These are phyloP conservation scores for Telopea speciosissima DNA, from an alignment of 177 flowering plant species.

Conservation along the genomic window DNA sequence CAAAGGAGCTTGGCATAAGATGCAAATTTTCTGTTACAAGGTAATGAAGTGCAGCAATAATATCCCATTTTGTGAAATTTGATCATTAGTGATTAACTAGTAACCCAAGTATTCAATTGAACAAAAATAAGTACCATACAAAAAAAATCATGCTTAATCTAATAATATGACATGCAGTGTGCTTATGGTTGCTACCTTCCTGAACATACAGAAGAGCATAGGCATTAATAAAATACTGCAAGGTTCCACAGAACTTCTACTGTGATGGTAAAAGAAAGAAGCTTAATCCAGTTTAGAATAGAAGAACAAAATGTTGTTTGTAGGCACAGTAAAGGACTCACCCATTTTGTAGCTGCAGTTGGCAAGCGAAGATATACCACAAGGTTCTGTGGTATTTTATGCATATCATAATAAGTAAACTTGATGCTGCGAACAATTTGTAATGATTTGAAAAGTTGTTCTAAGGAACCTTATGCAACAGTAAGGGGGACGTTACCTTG, in stretches of 20 bases:
- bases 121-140: too few relatives aligned
- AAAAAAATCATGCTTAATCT: too few relatives aligned
- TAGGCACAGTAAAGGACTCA: not conserved
- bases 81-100: too few relatives aligned
- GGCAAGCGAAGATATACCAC: slow-evolving; percentile 1
- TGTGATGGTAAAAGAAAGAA: not conserved
- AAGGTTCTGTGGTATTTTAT: not conserved
- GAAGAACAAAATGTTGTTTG: not conserved
- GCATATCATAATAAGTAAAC: not conserved
- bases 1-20: too few relatives aligned
- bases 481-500: slow-evolving; percentile 11
- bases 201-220: too few relatives aligned
- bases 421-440: not conserved
- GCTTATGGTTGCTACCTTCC: too few relatives aligned
- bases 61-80: too few relatives aligned
- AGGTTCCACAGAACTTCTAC: not conserved
- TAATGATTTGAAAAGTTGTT: not conserved
- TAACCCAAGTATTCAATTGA: too few relatives aligned
- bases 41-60: too few relatives aligned
- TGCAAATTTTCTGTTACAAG: too few relatives aligned
- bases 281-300: not conserved
- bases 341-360: not conserved
- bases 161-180: too few relatives aligned
- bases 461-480: slow-evolving; percentile 1
- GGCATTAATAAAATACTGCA: too few relatives aligned